phyloP scores from a whole-genome alignment of 78 protist species.

The Anaeramoeba flamelloides region DNA sequence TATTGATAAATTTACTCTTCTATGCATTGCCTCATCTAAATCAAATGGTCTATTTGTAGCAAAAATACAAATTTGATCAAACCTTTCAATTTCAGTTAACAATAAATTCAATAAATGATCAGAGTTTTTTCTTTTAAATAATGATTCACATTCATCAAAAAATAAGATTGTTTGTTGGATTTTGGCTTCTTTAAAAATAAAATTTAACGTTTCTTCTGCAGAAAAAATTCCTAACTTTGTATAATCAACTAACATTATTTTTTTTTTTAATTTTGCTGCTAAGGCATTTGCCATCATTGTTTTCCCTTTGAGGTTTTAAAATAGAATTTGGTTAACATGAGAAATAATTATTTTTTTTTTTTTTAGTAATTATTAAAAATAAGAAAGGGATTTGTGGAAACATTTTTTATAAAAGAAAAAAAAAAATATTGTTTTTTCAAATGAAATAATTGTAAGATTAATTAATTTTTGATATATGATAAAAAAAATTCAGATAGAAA shows the following conservation, averaged over 20 bases:
- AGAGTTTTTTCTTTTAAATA: slow-evolving; percentile 31
- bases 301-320: too few species aligned
- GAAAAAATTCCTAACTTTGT: slow-evolving; percentile 13
- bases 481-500: too few species aligned
- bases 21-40: slow-evolving; percentile 51
- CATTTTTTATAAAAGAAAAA: too few species aligned
- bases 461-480: too few species aligned
- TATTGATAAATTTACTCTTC: slow-evolving; percentile 40
- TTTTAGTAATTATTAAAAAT: too few species aligned
- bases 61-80: slow-evolving; percentile 34
- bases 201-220: slow-evolving; percentile 8
- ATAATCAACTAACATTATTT: slow-evolving; percentile 28
- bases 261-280: slow-evolving; percentile 33
- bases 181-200: slow-evolving; percentile 49
- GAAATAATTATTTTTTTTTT: too few species aligned
- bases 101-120: slow-evolving; percentile 20
- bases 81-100: slow-evolving; percentile 30
- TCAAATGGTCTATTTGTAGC: slow-evolving; percentile 52
- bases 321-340: too few species aligned
- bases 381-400: too few species aligned
- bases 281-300: slow-evolving; percentile 44
- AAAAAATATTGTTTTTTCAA: too few species aligned
- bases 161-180: slow-evolving; percentile 43
- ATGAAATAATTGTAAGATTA: too few species aligned
- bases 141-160: slow-evolving; percentile 48